A percentile compares a stretch with the other conserved stretches of the same genome.
Conservation (phyloP, 2,329 filamentous ascomycete genomes). For the Chaetoscypha palmicola region DNA sequence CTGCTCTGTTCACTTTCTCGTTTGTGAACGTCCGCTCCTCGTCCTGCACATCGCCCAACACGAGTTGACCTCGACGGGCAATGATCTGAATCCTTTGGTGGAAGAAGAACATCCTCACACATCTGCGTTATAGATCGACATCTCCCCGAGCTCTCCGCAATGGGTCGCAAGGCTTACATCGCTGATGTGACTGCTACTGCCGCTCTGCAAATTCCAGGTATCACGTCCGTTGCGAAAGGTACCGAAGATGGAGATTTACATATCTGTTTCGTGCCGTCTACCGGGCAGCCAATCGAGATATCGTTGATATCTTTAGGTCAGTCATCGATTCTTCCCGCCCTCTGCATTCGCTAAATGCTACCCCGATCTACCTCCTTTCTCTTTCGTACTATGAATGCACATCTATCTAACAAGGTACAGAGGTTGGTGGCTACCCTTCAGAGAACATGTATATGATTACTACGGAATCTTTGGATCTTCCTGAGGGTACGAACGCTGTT, state of each 20-base stretch:
- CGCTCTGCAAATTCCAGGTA: slow-evolving; percentile 36
- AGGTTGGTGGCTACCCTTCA: slow-evolving; percentile 49
- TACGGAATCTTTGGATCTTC: slow-evolving; percentile 40
- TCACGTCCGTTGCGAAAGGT: slow-evolving; percentile 51
- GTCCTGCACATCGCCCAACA: too few relatives aligned
- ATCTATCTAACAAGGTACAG: slow-evolving; percentile 27
- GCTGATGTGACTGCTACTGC: slow-evolving; percentile 43
- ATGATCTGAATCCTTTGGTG: too few relatives aligned
- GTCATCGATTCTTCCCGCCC: too few relatives aligned
- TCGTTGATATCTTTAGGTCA: slow-evolving; percentile 22
- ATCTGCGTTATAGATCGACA: too few relatives aligned
- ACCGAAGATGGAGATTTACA: slow-evolving; percentile 67
- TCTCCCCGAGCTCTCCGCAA: too few relatives aligned
- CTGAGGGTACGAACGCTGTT: slow-evolving; percentile 34
- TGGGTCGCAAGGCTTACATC: slow-evolving; percentile 62
- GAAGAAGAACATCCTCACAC: too few relatives aligned
- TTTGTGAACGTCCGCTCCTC: too few relatives aligned
- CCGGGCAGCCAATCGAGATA: slow-evolving; percentile 23
- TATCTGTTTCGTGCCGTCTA: slow-evolving; percentile 45
- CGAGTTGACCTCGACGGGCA: too few relatives aligned
- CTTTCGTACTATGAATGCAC: not conserved
- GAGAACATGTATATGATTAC: slow-evolving; percentile 46
- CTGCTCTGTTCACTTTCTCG: too few relatives aligned
- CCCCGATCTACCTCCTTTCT: not conserved
- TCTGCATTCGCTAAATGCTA: too few relatives aligned